These are phyloP conservation scores for Parsonsia alboflavescens DNA, from an alignment of 257 asterid species.

Conservation along the genomic window DNA sequence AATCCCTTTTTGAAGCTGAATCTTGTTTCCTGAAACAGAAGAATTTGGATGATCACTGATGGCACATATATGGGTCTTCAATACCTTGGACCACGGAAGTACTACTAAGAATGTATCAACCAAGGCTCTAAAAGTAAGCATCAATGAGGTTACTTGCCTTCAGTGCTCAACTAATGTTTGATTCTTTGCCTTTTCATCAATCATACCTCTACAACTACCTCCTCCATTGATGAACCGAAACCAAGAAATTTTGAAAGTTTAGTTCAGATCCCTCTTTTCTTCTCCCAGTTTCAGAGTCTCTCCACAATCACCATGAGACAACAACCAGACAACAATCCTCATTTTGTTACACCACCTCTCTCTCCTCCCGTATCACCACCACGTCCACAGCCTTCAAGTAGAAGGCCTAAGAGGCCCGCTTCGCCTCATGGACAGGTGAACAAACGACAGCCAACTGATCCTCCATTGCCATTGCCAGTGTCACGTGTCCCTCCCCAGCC, in stretches of 20 bases:
- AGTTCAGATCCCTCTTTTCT: slow-evolving; percentile 6
- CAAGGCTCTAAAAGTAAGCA: slow-evolving; percentile 23
- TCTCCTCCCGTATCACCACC: neutral
- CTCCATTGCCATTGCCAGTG: neutral
- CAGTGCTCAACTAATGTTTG: slow-evolving; percentile 27
- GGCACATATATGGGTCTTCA: neutral
- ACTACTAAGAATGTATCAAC: neutral
- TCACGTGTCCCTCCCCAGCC: neutral
- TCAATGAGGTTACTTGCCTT: slow-evolving; percentile 37
- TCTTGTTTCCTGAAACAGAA: neutral
- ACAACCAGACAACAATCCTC: slow-evolving; percentile 35
- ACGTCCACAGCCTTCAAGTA: slow-evolving; percentile 13
- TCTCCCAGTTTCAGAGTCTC: slow-evolving; percentile 7
- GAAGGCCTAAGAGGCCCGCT: slow-evolving; percentile 3
- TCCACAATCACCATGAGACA: slow-evolving; percentile 17
- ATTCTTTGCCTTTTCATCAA: slow-evolving; percentile 31
- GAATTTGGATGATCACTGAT: neutral
- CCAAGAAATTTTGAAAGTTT: neutral
- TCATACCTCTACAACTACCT: neutral
- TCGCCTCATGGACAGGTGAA: neutral
- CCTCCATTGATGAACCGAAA: slow-evolving; percentile 1
- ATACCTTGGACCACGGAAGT: neutral
- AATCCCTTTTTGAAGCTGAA: neutral
- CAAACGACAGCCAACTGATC: neutral
- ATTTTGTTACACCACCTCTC: slow-evolving; percentile 27